Evolutionary conservation across 257 asterid species (phyloP), one percentile per base, ranked within the genome.

Genomic region (Solanum pinnatisectum): DNA sequence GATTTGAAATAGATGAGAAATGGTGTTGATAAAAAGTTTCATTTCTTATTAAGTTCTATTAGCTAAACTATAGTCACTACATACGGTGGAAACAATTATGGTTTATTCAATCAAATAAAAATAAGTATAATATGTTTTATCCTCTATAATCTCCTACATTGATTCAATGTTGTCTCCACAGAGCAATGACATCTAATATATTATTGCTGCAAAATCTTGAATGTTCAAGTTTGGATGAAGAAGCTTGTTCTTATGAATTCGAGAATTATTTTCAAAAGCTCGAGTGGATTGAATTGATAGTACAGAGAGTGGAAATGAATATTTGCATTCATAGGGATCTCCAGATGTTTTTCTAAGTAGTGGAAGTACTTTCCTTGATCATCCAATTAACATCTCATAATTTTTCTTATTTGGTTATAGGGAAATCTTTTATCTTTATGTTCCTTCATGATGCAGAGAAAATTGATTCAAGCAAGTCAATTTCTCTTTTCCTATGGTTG

Each of bases 391-490:
- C 44, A 39, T 39, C 44, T 39, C 44, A 8, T 39, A 39, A 39
- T 39, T 39, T 39, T 39, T 39, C 44, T 39, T 8, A 39, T 39
- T 39, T 39, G 44, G 44, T 39, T 39, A 39, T 39, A 39, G 44
- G 44, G 11, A 39, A 39, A 8, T 39, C 3, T 39, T 39, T 39
- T 39, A 8, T 39, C 44, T 10, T 39, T 39, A 39, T 39, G 44
- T 39, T 39, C 44, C 44, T 39, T 39, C 44, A 39, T 39, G 44
- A 39, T 39, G 44, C 77, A 25, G 92, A 89, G 85, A 87, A 83
- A 40, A 52, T 42, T 42, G 14, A 84, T 84, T 68, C 87, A 27
- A 92, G 98, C 94, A 79, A 72, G 90, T 36, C 68, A 72, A 60
- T 7, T 22, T 5, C 27, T 22, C 27, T 60, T 56, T 18, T 18